These are phyloP conservation scores for Auricularia heimuer DNA, from an alignment of 768 basidiomycete species.

Conservation along the genomic window DNA sequence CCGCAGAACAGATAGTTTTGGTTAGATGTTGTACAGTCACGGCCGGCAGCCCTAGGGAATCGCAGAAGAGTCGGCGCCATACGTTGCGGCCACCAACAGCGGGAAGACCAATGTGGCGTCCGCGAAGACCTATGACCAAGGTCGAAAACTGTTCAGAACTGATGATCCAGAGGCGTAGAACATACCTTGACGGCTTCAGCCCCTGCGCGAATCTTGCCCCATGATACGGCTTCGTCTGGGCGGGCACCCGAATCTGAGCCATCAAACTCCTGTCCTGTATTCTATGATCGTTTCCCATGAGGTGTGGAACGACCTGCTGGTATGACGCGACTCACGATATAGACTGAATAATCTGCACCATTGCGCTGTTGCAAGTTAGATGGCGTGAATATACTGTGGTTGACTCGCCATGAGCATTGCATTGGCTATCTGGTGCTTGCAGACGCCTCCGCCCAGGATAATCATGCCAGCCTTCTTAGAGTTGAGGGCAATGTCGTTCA, in stretches of 20 bases:
- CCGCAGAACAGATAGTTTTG: no score
- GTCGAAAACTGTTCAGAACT: neutral
- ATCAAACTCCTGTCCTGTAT: slow-evolving; percentile 98
- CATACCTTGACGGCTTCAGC: slow-evolving; percentile 73
- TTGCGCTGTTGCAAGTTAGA: slow-evolving; percentile 55
- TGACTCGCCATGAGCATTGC: slow-evolving; percentile 89
- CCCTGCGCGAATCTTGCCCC: slow-evolving; percentile 93
- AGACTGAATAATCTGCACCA: slow-evolving; percentile 95
- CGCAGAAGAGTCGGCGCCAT: slow-evolving; percentile 32
- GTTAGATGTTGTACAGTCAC: no score
- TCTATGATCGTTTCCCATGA: slow-evolving; percentile 34
- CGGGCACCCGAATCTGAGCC: slow-evolving; percentile 95
- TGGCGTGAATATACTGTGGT: neutral
- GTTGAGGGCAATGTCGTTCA: slow-evolving; percentile 83
- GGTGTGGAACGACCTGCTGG: no score
- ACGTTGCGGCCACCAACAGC: slow-evolving; percentile 89
- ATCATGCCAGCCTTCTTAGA: slow-evolving; percentile 97
- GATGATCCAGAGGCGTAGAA: neutral
- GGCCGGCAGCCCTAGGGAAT: no score
- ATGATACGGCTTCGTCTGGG: slow-evolving; percentile 95
- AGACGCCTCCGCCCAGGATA: slow-evolving; percentile 93
- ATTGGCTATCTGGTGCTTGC: slow-evolving; percentile 99
- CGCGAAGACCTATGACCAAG: slow-evolving; percentile 55
- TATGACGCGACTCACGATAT: slow-evolving; percentile 49
- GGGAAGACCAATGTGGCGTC: slow-evolving; percentile 97